Evolutionary conservation across 345 rosid genomes (phyloP).

Genomic region (Linum usitatissimum): DNA sequence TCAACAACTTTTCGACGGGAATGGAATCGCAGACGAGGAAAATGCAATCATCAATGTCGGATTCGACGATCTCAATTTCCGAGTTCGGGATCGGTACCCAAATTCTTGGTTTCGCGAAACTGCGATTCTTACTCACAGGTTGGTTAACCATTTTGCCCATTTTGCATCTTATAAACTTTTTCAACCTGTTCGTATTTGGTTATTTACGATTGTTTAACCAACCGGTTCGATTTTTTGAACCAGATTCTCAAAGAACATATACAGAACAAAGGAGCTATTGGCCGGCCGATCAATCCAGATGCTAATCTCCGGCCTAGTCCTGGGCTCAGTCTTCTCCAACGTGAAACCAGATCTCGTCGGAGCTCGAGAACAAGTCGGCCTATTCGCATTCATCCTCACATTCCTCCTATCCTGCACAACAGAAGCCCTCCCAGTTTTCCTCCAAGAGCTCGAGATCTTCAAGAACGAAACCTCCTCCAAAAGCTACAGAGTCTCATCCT

Average conservation of each 20-base stretch:
- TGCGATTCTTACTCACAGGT: slow-evolving; percentile 44
- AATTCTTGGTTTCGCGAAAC: slow-evolving; percentile 67
- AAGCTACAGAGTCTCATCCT: slow-evolving; percentile 84
- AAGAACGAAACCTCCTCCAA: slow-evolving; percentile 81
- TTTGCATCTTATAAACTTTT: too few relatives aligned
- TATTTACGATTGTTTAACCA: too few relatives aligned
- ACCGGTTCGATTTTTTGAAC: too few relatives aligned
- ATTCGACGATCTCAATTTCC: slow-evolving; percentile 11
- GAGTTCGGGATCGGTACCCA: slow-evolving; percentile 27
- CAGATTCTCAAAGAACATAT: slow-evolving; percentile 85
- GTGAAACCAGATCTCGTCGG: slow-evolving; percentile 50
- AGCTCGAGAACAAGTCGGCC: slow-evolving; percentile 75
- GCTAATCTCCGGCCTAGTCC: slow-evolving; percentile 68
- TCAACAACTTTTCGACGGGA: slow-evolving; percentile 71
- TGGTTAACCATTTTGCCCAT: background rate
- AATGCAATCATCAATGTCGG: slow-evolving; percentile 16
- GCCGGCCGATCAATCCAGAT: slow-evolving; percentile 74
- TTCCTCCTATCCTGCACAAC: slow-evolving; percentile 74
- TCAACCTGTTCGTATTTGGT: too few relatives aligned
- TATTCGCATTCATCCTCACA: slow-evolving; percentile 81
- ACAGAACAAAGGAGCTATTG: slow-evolving; percentile 75
- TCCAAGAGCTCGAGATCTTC: slow-evolving; percentile 87
- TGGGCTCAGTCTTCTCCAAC: slow-evolving; percentile 75
- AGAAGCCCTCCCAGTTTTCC: slow-evolving; percentile 81
- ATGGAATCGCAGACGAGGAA: slow-evolving; percentile 58